phyloP scores from a whole-genome alignment of 805 yeast species.

The Candida maltosa region DNA sequence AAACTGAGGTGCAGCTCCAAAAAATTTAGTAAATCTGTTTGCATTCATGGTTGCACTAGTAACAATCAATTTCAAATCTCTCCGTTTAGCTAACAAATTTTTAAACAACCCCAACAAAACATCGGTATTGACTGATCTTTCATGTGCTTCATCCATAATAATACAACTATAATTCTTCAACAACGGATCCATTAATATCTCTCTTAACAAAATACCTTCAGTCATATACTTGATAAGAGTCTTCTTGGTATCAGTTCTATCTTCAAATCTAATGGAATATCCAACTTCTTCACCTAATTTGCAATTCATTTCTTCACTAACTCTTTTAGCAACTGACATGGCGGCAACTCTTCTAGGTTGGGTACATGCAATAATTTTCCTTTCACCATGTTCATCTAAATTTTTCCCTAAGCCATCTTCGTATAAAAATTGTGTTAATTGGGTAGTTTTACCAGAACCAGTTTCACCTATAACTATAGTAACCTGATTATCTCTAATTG shows the following conservation, averaged over 20 bases:
- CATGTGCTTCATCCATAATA: slow-evolving; percentile 96
- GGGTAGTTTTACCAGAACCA: slow-evolving; percentile 54
- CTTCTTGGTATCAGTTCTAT: slow-evolving; percentile 44
- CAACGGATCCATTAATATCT: slow-evolving; percentile 61
- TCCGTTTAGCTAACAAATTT: slow-evolving; percentile 53
- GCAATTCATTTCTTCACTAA: slow-evolving; percentile 73
- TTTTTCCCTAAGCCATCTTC: slow-evolving; percentile 60
- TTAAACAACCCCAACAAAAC: slow-evolving; percentile 76
- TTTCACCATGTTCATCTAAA: slow-evolving; percentile 15
- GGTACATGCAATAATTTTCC: slow-evolving; percentile 55
- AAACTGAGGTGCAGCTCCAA: slow-evolving; percentile 82
- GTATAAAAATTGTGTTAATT: slow-evolving; percentile 37
- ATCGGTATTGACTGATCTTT: slow-evolving; percentile 84
- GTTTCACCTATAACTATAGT: slow-evolving; percentile 91
- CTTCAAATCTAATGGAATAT: slow-evolving; percentile 84
- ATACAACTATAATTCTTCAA: slow-evolving; percentile 76
- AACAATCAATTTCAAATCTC: slow-evolving; percentile 76
- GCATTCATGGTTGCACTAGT: slow-evolving; percentile 96
- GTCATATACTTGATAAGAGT: slow-evolving; percentile 90
- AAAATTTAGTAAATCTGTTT: slow-evolving; percentile 67
- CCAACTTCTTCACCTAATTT: slow-evolving; percentile 76
- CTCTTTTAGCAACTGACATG: slow-evolving; percentile 77
- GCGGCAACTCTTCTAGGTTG: slow-evolving; percentile 88
- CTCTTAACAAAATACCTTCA: slow-evolving; percentile 86
- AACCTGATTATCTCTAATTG: slow-evolving; percentile 74